These are phyloP conservation scores for Pyrus communis DNA, from an alignment of 306 rosid genomes.

Conservation along the genomic window DNA sequence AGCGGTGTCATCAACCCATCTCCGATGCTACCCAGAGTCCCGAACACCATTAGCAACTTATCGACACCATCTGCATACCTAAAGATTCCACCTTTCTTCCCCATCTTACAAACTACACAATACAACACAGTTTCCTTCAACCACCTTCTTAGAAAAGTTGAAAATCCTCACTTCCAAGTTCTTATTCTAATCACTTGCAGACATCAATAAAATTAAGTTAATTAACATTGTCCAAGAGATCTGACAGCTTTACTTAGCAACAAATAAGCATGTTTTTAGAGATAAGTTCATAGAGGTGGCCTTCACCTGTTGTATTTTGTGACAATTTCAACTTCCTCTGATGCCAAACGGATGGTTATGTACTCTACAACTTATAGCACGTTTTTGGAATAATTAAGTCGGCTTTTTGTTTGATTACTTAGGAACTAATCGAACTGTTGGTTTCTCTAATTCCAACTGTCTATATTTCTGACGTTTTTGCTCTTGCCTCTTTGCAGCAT, in stretches of 20 bases:
- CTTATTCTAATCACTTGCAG: neutral
- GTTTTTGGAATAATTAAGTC: neutral
- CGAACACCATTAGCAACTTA: conserved; percentile 49
- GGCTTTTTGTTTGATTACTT: conserved; percentile 8
- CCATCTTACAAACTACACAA: conserved; percentile 24
- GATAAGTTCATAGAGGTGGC: neutral
- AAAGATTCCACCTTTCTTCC: conserved; percentile 35
- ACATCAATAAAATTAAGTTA: neutral
- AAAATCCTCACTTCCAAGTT: neutral
- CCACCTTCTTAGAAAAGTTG: neutral
- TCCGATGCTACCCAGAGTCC: conserved; percentile 70
- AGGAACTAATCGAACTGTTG: neutral
- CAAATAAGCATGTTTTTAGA: neutral
- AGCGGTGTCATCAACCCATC: conserved; percentile 68
- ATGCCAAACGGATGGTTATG: neutral
- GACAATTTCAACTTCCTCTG: neutral
- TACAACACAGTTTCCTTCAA: neutral
- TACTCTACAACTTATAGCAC: neutral
- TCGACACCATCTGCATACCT: conserved; percentile 60
- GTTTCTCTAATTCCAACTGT: neutral
- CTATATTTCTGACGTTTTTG: neutral
- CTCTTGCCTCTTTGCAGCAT: neutral
- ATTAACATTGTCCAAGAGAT: neutral
- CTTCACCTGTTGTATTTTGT: neutral
- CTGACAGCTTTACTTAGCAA: neutral